Conservation (phyloP, 139 green algal genomes). For the Tetradesmus lagerheimii region DNA sequence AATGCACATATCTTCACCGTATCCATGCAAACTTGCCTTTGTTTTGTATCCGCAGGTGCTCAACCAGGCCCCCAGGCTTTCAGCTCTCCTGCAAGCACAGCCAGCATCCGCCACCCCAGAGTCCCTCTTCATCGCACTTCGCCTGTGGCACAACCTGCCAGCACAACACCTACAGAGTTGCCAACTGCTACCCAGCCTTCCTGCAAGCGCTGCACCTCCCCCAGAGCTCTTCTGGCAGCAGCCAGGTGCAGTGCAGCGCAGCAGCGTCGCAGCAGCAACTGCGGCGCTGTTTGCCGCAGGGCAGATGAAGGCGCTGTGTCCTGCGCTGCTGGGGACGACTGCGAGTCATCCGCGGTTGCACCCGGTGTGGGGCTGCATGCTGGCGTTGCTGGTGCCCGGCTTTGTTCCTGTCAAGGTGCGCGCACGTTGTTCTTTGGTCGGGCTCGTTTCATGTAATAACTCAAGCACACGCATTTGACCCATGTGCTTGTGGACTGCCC, state of each 20-base stretch:
- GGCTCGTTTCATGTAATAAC: too few relatives aligned
- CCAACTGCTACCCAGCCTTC: slow-evolving; percentile 62
- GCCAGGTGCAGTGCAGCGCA: slow-evolving; percentile 16
- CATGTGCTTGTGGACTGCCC: too few relatives aligned
- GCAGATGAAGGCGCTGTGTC: slow-evolving; percentile 67
- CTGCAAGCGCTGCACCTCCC: slow-evolving; percentile 35
- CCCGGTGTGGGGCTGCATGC: slow-evolving; percentile 73
- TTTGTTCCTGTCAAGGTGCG: slow-evolving; percentile 54
- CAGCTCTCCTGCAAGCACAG: slow-evolving; percentile 5
- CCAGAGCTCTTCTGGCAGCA: slow-evolving; percentile 47
- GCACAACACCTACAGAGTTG: slow-evolving; percentile 40
- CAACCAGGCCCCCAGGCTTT: slow-evolving; percentile 20
- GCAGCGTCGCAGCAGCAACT: slow-evolving; percentile 48
- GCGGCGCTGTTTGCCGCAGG: slow-evolving; percentile 61
- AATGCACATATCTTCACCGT: too few relatives aligned
- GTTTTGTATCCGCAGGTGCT: slow-evolving; percentile 8
- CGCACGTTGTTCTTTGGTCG: not conserved
- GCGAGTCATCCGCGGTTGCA: slow-evolving; percentile 74
- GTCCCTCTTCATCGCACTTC: slow-evolving; percentile 75
- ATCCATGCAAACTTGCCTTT: too few relatives aligned
- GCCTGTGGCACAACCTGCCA: slow-evolving; percentile 75
- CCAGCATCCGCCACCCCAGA: slow-evolving; percentile 50
- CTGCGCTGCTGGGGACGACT: slow-evolving; percentile 60
- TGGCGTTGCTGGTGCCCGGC: slow-evolving; percentile 79
- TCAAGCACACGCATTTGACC: not conserved